Base-by-base conservation (phyloP, 305 asterid genomes). In the Vinca major region DNA sequence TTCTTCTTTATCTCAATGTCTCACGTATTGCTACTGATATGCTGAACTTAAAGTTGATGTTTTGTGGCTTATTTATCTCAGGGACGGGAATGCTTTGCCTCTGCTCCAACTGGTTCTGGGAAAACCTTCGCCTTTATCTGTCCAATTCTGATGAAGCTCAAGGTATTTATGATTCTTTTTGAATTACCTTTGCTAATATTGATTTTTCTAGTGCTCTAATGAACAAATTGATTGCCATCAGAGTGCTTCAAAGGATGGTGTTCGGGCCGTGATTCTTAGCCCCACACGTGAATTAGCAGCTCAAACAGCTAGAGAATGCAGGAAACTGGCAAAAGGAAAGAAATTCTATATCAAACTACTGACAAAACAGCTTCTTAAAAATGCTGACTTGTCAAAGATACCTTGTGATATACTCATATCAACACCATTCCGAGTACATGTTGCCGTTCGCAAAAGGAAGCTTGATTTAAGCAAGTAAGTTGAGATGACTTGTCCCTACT, bases 271-370 rank as follows among this genome's bases (percentile, higher is more conserved):
- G 71, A 86, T 93, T 68, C 91, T 93, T 78, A 86, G 89, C 79
- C 99, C 99, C 57, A 93, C 99, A 54, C 89, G 92, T 17, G 99
- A 93, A 77, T 80, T 93, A 78, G 97, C 99, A 73, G 97, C 96
- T 78, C 99, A 93, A 87, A 93, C 96, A 45, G 78, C 95, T 65
- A 81, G 97, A 67, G 99, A 93, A 79, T 90, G 97, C 89, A 89
- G 85, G 80, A 90, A 85, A 82, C 69, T 93, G 83, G 62, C 83
- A 63, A 86, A 82, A 76, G 94, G 98, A 69, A 93, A 84, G 85
- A 88, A 84, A 78, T 93, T 93, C 68, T 75, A 78, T 78, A 80
- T 90, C 81, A 93, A 83, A 79, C 74, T 90, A 74, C 85, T 93
- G 97, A 93, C 97, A 43, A 93, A 93, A 81, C 88, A 89, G 79